Conservation (phyloP, 169 alveolate species). For the Plasmodium gonderi region DNA sequence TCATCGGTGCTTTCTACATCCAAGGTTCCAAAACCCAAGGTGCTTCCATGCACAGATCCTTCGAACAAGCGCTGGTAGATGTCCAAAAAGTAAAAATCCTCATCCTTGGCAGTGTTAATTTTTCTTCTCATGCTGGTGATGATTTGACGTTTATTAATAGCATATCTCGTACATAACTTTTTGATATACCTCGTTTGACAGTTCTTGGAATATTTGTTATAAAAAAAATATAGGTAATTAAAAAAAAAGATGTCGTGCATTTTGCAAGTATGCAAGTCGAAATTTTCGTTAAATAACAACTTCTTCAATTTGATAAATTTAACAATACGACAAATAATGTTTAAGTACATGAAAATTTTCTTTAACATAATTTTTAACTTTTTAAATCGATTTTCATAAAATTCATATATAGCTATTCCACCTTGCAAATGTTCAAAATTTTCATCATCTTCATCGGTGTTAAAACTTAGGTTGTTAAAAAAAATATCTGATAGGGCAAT, state of each 20-base stretch:
- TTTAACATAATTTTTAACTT: conserved; percentile 34
- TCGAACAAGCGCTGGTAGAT: conserved; percentile 33
- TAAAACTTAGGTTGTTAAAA: conserved; percentile 51
- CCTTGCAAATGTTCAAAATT: conserved; percentile 64
- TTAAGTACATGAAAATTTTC: conserved; percentile 67
- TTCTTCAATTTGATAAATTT: conserved; percentile 54
- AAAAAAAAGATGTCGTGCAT: conserved; percentile 68
- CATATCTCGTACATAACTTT: conserved; percentile 10
- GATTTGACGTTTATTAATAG: conserved; percentile 10
- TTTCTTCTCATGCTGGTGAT: neutral
- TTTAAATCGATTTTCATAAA: conserved; percentile 44
- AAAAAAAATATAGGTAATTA: conserved; percentile 64
- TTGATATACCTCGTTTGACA: conserved; percentile 42
- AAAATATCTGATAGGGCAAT: conserved; percentile 62
- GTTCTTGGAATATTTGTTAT: conserved; percentile 46
- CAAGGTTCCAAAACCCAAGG: neutral
- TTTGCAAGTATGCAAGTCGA: conserved; percentile 70
- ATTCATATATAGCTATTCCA: conserved; percentile 47
- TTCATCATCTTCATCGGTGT: conserved; percentile 28
- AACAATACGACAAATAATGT: conserved; percentile 28
- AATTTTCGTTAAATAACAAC: conserved; percentile 23
- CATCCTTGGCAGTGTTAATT: neutral
- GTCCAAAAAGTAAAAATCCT: conserved; percentile 40
- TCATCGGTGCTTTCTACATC: too few relatives aligned
- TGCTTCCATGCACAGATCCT: neutral